Evolutionary conservation across 2,329 filamentous ascomycete genomes (phyloP), one percentile per base, ranked within the genome.

Genomic region (Balansia obtecta): DNA sequence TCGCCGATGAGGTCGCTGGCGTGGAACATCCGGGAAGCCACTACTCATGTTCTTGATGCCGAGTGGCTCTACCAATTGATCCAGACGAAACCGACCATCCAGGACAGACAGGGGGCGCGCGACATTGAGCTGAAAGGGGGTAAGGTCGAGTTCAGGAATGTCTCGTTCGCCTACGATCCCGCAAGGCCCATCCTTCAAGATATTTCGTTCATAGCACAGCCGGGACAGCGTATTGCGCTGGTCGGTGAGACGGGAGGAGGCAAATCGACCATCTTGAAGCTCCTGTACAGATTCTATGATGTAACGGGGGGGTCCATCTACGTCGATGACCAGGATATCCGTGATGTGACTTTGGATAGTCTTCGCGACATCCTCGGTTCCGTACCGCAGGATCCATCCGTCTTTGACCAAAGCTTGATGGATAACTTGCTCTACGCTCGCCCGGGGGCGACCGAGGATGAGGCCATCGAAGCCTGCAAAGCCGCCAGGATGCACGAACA

Each of bases 351-450:
- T 0, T 67, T 83, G 13, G 68, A 72, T 50, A 80, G 74, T 44
- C 66, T 86, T 2, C 72, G 81, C 10, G 71, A 77, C 18, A 68
- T 71, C 2, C 72, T 86, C 27, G 81, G 80, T 18, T 71, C 83
- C 12, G 82, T 85, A 0, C 82, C 82, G 2, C 79, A 86, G 62
- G 77, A 82, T 53, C 76, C 81, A 0, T 68, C 74, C 0, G 67
- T 86, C 9, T 85, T 86, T 67, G 82, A 85, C 59, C 72, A 75
- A 33, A 77, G 77, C 1, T 74, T 86, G 41, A 72, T 80, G 59
- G 75, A 83, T 16, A 86, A 86, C 57, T 67, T 86, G 22, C 73
- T 73, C 2, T 86, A 85, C 61, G 79, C 79, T 2, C 73, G 74
- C 11, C 72, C 79, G 1, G 70, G 74, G n/a, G 80, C 81, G 1